Evolutionary conservation across 345 rosid genomes (phyloP).

Genomic region (Iberis pinnata): DNA sequence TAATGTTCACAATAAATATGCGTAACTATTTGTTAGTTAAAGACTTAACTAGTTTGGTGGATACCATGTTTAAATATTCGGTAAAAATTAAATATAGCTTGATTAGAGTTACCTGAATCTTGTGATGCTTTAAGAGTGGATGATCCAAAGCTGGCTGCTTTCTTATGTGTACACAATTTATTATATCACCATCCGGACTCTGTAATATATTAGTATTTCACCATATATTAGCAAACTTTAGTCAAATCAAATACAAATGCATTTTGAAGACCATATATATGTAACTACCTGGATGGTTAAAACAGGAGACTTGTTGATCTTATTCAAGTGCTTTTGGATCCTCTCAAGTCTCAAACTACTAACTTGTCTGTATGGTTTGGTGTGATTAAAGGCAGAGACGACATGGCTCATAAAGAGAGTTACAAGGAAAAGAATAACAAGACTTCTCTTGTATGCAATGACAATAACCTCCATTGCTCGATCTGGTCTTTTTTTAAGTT

Average conservation of each 20-base stretch:
- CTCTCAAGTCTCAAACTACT: constrained; percentile 70
- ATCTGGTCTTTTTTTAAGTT: constrained; percentile 18
- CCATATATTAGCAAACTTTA: constrained; percentile 1
- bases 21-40: too few species aligned
- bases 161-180: constrained; percentile 81
- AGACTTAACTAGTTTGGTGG: too few species aligned
- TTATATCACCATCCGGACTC: constrained; percentile 88
- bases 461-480: constrained; percentile 17
- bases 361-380: constrained; percentile 45
- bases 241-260: background rate
- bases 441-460: constrained; percentile 19
- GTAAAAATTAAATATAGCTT: too few species aligned
- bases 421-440: constrained; percentile 19
- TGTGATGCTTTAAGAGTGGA: constrained; percentile 82
- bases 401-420: constrained; percentile 22
- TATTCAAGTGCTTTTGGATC: constrained; percentile 69
- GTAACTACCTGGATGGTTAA: constrained; percentile 64
- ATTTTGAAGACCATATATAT: constrained; percentile 5
- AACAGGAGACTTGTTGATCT: constrained; percentile 76
- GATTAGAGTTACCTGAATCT: constrained; percentile 66
- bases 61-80: too few species aligned
- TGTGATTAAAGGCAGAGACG: constrained; percentile 43
- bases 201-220: constrained; percentile 13
- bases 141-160: constrained; percentile 95
- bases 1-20: too few species aligned